Conservation (phyloP, 2,329 filamentous ascomycete species). For the Colletotrichum sojae region DNA sequence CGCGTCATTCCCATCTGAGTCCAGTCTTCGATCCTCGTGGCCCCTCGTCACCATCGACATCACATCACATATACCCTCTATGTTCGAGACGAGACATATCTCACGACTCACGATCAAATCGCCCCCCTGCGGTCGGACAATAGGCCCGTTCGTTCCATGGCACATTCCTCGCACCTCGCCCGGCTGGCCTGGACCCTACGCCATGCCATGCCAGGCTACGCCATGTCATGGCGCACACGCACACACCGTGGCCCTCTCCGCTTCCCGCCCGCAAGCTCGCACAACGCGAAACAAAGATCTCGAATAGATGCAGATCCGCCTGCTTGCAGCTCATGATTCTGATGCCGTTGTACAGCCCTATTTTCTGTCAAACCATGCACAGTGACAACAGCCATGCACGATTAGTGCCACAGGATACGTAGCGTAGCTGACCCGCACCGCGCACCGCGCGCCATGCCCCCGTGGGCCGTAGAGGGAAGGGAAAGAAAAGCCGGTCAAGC, state of each 20-base stretch:
- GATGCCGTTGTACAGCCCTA: slow-evolving; percentile 39
- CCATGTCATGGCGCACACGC: background rate
- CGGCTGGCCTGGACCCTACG: slow-evolving; percentile 18
- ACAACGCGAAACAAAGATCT: slow-evolving; percentile 44
- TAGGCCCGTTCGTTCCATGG: background rate
- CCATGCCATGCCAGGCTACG: slow-evolving; percentile 10
- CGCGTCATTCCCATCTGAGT: slow-evolving; percentile 9
- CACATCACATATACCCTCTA: background rate
- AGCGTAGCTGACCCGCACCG: slow-evolving; percentile 7
- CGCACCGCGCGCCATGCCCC: background rate
- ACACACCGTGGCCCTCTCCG: slow-evolving; percentile 1
- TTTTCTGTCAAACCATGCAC: slow-evolving; percentile 32
- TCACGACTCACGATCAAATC: slow-evolving; percentile 16
- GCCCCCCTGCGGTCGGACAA: slow-evolving; percentile 5
- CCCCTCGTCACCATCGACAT: slow-evolving; percentile 13
- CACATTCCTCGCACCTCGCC: slow-evolving; percentile 10
- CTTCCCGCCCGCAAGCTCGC: slow-evolving; percentile 13
- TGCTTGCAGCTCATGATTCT: slow-evolving; percentile 39
- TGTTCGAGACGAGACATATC: slow-evolving; percentile 6
- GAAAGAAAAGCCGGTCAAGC: slow-evolving; percentile 26
- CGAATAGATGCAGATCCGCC: slow-evolving; percentile 46
- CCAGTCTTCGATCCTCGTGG: slow-evolving; percentile 18
- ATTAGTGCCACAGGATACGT: slow-evolving; percentile 22
- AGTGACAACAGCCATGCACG: slow-evolving; percentile 37
- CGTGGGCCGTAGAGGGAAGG: background rate